Evolutionary conservation across 2,329 filamentous ascomycete species (phyloP), one percentile per base, ranked within the genome.

Genomic region (Arthrobotrys conoides): DNA sequence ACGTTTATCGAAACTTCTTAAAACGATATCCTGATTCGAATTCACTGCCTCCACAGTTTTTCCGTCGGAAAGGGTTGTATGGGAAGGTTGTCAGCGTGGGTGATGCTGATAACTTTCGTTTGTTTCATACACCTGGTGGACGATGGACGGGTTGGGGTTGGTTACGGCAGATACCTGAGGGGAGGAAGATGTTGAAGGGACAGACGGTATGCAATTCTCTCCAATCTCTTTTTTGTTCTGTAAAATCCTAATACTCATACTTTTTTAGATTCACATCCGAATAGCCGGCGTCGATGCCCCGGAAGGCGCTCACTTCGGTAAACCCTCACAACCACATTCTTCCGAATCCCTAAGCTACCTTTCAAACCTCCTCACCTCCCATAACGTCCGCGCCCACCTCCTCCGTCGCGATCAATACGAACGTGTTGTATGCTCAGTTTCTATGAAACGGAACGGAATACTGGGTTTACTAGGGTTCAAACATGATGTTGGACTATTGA

Each of bases 241-340:
- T 14, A 10, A n/a, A 51, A 38, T 41, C 2, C 1, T n/a, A 27
- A 24, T 44, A 61, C 20, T 44, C 1, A 24, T 22, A 38, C n/a
- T 44, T 9, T 12, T n/a, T 12, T 82, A 96, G 92, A 93, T 99
- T 81, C 90, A 94, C 65, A 89, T 99, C 71, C 92, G 96, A 30
- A 88, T 99, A 71, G 96, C 96, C 16, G 96, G 96, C 63, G 87
- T 99, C 69, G 96, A 99, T 84, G 96, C 96, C 10, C 96, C 96
- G 0, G 96, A 99, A 85, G 87, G 92, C 71, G 91, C 94, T 8
- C 96, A 99, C 84, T 99, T 97, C 85, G 96, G 96, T 68, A 89
- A 90, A 64, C 91, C 93, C 27, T 92, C 91, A 9, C 96, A 99
- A 85, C 95, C 94, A 0, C 94, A 90, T 83, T 88, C 93, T 2